phyloP scores from a whole-genome alignment of 306 rosid species.

The Myrica gale region DNA sequence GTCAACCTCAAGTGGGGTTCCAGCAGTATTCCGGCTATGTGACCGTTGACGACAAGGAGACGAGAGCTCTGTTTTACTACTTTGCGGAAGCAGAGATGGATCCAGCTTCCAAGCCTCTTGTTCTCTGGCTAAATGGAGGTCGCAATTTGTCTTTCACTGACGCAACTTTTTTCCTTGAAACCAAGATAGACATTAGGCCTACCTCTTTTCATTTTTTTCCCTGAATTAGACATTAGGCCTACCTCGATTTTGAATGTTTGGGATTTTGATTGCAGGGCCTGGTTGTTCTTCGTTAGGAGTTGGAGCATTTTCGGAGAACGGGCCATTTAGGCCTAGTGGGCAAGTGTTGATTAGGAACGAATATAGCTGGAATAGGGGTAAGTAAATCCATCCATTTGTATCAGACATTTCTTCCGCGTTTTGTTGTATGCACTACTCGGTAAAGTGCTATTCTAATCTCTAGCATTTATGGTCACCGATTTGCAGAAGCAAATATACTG shows the following conservation, averaged over 20 bases:
- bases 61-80: slow-evolving; percentile 73
- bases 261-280: slow-evolving; percentile 39
- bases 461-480: slow-evolving; percentile 2
- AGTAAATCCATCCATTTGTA: neutral
- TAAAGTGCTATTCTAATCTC: neutral
- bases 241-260: neutral
- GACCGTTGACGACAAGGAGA: slow-evolving; percentile 53
- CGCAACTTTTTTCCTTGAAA: slow-evolving; percentile 1
- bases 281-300: slow-evolving; percentile 68
- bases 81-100: slow-evolving; percentile 72
- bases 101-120: slow-evolving; percentile 82
- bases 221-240: neutral
- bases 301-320: slow-evolving; percentile 62
- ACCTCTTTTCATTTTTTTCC: neutral
- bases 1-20: slow-evolving; percentile 73
- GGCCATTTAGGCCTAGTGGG: slow-evolving; percentile 59
- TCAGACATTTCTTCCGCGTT: neutral
- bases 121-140: slow-evolving; percentile 81
- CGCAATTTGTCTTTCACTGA: neutral
- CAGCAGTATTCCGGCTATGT: slow-evolving; percentile 78
- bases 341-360: slow-evolving; percentile 39
- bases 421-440: neutral
- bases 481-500: slow-evolving; percentile 59
- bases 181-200: neutral
- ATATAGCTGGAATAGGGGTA: slow-evolving; percentile 58